Base-by-base conservation (phyloP, 345 rosid species). In the Salix dunnii region DNA sequence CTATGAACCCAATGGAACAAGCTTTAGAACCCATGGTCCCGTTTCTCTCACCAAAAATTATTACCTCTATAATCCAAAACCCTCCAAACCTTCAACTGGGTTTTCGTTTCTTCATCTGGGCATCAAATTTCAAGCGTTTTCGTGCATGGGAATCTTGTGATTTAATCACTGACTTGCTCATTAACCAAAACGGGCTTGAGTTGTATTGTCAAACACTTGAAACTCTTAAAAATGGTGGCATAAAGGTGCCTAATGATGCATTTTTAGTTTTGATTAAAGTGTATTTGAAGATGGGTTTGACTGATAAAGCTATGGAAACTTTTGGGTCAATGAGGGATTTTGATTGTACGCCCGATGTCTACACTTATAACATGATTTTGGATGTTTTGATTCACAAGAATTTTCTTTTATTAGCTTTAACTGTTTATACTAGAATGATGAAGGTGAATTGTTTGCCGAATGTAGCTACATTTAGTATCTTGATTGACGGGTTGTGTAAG, bases 31-130 rank as follows among this genome's bases (percentile, higher is more conserved):
- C 90, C 13, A 82, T 89, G 14, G 80, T 87, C 35, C 93, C 91
- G 0, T 88, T 89, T 75, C 85, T 90, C 40, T 84, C 88, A 4
- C 82, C 86, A 0, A 70, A 58, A 40, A 70, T 79, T 75, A 85
- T 92, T 83, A 28, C 85, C 70, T 86, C 87, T 23, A 74, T 90
- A 8, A 83, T 94, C 78, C 81, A 76, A 77, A 64, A 84, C 16
- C 88, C 87, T 23, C 81, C 80, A 61, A 84, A 79, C 62, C 84
- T 76, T 4, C 84, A 40, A 70, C 51, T 86, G 73, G 91, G 91
- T 60, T 89, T 90, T 74, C 96, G 97, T 69, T 91, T 93, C 87
- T 91, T 93, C 40, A 85, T 88, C 78, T 95, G 99, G 97, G 90
- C 93, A 12, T 81, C 85, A 51, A 85, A 85, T 40, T 84, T 82